These are phyloP conservation scores for slime mould (Dictyostelium discoideum) DNA, from an alignment of 78 protist species.

Conservation along the genomic window dicty_2.7 NC_007089.4:932001-932500, in stretches of 20 bases:
- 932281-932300: neutral
- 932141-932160: no score
- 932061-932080: no score
- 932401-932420: constrained; percentile 35
- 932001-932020: no score
- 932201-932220: neutral
- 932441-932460: constrained; percentile 50
- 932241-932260: neutral
- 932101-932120: no score
- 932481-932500: neutral
- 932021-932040: no score
- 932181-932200: no score
- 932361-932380: constrained; percentile 43
- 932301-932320: neutral
- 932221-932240: neutral
- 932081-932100: no score
- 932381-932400: constrained; percentile 43
- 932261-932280: neutral
- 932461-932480: neutral
- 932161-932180: no score
- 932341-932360: neutral
- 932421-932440: constrained; percentile 33
- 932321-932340: neutral
- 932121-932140: no score
- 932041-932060: no score